Conservation (phyloP, 2,329 filamentous ascomycete genomes). For the Ascochyta rabiei region DNA sequence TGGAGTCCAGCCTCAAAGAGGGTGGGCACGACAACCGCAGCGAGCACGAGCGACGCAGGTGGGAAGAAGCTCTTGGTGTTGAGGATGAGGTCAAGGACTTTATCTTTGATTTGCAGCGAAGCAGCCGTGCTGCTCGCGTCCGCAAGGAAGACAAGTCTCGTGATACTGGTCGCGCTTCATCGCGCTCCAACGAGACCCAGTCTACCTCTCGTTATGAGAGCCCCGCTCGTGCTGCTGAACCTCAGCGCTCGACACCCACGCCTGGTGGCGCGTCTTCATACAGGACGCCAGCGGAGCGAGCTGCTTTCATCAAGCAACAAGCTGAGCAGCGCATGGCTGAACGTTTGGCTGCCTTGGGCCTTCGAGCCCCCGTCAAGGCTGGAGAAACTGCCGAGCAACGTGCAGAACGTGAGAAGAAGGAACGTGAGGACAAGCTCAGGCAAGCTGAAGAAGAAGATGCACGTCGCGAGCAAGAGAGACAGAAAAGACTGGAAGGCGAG, state of each 20-base stretch:
- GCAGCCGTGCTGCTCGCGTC: constrained; percentile 76
- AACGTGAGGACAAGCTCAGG: constrained; percentile 83
- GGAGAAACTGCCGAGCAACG: constrained; percentile 84
- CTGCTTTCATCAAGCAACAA: constrained; percentile 95
- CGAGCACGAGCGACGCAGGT: constrained; percentile 89
- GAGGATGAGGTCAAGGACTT: constrained; percentile 98
- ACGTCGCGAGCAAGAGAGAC: constrained; percentile 83
- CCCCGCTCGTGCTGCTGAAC: constrained; percentile 51
- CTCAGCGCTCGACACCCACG: constrained; percentile 61
- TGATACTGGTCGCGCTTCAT: constrained; percentile 48
- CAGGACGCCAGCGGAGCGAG: constrained; percentile 89
- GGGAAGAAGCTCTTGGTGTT: constrained; percentile 95
- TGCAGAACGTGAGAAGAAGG: constrained; percentile 83
- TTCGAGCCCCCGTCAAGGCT: constrained; percentile 80
- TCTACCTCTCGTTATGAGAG: constrained; percentile 57
- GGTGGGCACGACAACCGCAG: constrained; percentile 74
- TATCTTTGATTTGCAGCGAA: constrained; percentile 93
- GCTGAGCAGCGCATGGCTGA: constrained; percentile 97
- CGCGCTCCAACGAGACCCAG: constrained; percentile 46
- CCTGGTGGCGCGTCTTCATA: constrained; percentile 72
- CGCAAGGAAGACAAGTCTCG: constrained; percentile 59
- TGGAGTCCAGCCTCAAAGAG: constrained; percentile 88
- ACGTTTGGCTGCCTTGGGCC: constrained; percentile 87
- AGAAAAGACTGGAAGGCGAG: constrained; percentile 81
- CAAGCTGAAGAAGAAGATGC: constrained; percentile 95